Percentiles rank a stretch among this genome's conserved stretches.
These are phyloP conservation scores for Pseudofabraea citricarpa DNA, from an alignment of 2,329 filamentous ascomycete genomes.

Conservation along the genomic window DNA sequence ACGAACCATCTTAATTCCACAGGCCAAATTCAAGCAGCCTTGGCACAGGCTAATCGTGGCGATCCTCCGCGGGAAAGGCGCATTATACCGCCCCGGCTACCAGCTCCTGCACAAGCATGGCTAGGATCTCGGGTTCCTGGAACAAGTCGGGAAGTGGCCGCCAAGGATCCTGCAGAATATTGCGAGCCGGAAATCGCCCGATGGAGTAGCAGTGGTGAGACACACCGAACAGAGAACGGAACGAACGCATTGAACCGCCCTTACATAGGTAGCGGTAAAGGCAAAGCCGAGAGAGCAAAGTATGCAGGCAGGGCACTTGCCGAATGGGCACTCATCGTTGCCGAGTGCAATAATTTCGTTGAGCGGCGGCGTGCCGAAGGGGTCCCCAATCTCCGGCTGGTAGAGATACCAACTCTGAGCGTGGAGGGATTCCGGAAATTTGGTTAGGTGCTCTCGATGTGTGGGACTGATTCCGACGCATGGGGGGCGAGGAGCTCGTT, in stretches of 20 bases:
- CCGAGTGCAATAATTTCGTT: slow-evolving; percentile 77
- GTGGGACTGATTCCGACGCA: no score
- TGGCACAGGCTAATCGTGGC: background rate
- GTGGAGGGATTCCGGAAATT: slow-evolving; percentile 55
- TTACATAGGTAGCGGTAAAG: slow-evolving; percentile 5
- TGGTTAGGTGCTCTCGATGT: no score
- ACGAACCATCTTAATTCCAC: slow-evolving; percentile 40
- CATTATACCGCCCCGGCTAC: slow-evolving; percentile 64
- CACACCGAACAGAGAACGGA: background rate
- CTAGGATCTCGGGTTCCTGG: slow-evolving; percentile 37
- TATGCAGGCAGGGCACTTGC: slow-evolving; percentile 71
- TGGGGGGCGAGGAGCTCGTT: no score
- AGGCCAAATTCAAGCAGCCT: background rate
- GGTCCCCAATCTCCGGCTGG: slow-evolving; percentile 57
- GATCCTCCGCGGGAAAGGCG: slow-evolving; percentile 49
- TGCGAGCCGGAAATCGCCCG: background rate
- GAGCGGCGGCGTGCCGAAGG: slow-evolving; percentile 72
- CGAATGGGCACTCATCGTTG: slow-evolving; percentile 71
- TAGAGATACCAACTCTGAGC: slow-evolving; percentile 64
- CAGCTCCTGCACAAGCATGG: slow-evolving; percentile 62
- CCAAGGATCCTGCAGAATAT: slow-evolving; percentile 16
- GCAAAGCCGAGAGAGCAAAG: slow-evolving; percentile 36
- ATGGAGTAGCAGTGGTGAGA: background rate
- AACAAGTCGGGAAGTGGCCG: slow-evolving; percentile 18
- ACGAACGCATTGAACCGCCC: slow-evolving; percentile 12